Conservation (phyloP, 2,329 filamentous ascomycete species). For the Colletotrichum simmondsii region DNA sequence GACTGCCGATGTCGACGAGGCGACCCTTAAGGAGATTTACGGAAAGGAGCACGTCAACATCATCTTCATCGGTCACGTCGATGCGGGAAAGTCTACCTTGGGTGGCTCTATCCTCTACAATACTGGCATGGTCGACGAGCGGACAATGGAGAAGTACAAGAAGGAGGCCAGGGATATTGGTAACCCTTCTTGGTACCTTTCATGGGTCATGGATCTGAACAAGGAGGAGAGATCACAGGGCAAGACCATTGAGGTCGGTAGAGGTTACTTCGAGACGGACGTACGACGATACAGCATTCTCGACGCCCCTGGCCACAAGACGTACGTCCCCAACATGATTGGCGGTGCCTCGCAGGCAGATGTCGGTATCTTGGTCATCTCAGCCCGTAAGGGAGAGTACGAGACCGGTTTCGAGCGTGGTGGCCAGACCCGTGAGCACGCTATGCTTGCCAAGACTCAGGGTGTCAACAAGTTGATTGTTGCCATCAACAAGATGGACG, state of each 20-base stretch:
- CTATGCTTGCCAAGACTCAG: constrained; percentile 97
- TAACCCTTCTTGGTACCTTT: constrained; percentile 98
- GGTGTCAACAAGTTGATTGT: constrained; percentile 97
- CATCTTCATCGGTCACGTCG: constrained; percentile 98
- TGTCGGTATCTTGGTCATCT: constrained; percentile 95
- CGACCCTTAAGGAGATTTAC: constrained; percentile 91
- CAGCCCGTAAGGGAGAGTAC: constrained; percentile 96
- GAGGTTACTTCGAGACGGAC: constrained; percentile 96
- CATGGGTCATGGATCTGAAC: constrained; percentile 96
- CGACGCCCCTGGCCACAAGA: constrained; percentile 97
- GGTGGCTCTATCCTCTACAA: constrained; percentile 93
- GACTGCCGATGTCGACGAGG: constrained; percentile 75
- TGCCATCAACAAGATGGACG: constrained; percentile 99
- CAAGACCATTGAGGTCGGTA: constrained; percentile 97
- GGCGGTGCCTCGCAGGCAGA: constrained; percentile 93
- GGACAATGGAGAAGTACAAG: constrained; percentile 98
- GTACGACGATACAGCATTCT: constrained; percentile 96
- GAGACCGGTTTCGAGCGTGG: constrained; percentile 98
- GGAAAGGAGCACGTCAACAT: constrained; percentile 95
- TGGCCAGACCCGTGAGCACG: constrained; percentile 96
- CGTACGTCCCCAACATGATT: constrained; percentile 98
- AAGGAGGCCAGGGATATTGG: constrained; percentile 95
- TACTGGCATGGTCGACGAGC: constrained; percentile 99
- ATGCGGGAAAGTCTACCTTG: constrained; percentile 96
- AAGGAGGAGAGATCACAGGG: constrained; percentile 97